A percentile compares a stretch with the other conserved stretches of the same genome.
phyloP scores from a whole-genome alignment of 768 basidiomycete genomes.

The Mycena galericulata region DNA sequence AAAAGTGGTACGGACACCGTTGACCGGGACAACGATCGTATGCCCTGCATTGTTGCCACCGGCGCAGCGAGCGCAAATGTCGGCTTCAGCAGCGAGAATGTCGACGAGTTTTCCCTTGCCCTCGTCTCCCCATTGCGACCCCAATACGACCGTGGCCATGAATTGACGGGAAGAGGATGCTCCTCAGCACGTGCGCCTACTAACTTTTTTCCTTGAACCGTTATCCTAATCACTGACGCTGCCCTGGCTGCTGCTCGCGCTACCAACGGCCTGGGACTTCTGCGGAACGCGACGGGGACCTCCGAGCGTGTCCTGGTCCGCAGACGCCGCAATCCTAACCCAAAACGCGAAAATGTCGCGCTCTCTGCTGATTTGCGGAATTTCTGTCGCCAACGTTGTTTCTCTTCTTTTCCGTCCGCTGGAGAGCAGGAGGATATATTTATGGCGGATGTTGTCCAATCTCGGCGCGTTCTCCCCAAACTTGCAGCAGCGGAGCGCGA shows the following conservation, averaged over 20 bases:
- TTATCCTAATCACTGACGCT: too few relatives aligned
- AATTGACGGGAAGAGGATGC: too few relatives aligned
- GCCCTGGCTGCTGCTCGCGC: slow-evolving; percentile 21
- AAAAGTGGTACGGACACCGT: slow-evolving; percentile 83
- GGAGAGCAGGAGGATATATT: slow-evolving; percentile 29
- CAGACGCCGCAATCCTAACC: slow-evolving; percentile 24
- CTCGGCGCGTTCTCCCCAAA: slow-evolving; percentile 20
- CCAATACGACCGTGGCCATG: slow-evolving; percentile 80
- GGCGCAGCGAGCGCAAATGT: slow-evolving; percentile 95
- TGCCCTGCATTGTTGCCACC: slow-evolving; percentile 99
- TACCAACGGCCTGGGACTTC: slow-evolving; percentile 8
- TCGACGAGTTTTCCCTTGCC: slow-evolving; percentile 98
- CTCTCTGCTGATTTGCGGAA: slow-evolving; percentile 26
- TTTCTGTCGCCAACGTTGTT: slow-evolving; percentile 33
- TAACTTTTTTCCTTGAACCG: too few relatives aligned
- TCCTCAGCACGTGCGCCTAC: too few relatives aligned
- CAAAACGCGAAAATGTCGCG: slow-evolving; percentile 2
- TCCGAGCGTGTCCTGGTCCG: slow-evolving; percentile 21
- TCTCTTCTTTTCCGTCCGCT: slow-evolving; percentile 19
- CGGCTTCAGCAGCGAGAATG: slow-evolving; percentile 89
- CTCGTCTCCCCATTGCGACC: slow-evolving; percentile 94
- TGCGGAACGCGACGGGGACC: slow-evolving; percentile 28
- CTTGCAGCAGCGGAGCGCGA: slow-evolving; percentile 49
- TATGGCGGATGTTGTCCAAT: neutral
- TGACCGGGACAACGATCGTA: slow-evolving; percentile 89